A percentile compares a stretch with the other conserved stretches of the same genome.
These are phyloP conservation scores for Phytophthora citrophthora DNA, from an alignment of 352 stramenopile genomes.

Conservation along the genomic window DNA sequence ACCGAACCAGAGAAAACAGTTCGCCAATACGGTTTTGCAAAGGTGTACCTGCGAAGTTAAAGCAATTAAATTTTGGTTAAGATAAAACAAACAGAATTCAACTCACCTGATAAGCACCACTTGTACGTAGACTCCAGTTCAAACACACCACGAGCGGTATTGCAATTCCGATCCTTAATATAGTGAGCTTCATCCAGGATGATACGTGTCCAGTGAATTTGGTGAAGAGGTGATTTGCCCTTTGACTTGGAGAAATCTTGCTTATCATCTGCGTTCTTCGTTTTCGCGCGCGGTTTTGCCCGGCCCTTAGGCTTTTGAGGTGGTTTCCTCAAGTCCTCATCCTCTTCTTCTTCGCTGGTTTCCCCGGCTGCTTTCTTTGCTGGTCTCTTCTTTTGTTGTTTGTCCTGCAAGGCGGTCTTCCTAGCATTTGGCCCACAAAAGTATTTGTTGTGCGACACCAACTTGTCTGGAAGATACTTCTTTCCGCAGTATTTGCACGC, in stretches of 20 bases:
- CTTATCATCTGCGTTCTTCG: constrained; percentile 40
- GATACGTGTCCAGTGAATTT: constrained; percentile 97
- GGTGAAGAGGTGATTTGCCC: constrained; percentile 88
- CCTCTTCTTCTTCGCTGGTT: constrained; percentile 65
- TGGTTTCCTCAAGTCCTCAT: constrained; percentile 67
- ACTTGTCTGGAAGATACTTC: constrained; percentile 93
- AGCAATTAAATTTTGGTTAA: background rate
- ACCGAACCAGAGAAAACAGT: constrained; percentile 98
- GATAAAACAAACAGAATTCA: background rate
- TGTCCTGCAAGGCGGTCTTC: constrained; percentile 93
- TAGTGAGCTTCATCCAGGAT: constrained; percentile 97
- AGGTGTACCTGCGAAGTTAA: constrained; percentile 72
- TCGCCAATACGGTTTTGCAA: constrained; percentile 95
- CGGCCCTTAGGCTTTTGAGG: constrained; percentile 41
- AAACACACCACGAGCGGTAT: constrained; percentile 97
- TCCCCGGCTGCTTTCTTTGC: constrained; percentile 72
- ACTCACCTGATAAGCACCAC: constrained; percentile 97
- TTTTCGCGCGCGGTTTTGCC: constrained; percentile 38
- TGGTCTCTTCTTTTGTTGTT: constrained; percentile 71
- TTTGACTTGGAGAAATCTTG: constrained; percentile 36
- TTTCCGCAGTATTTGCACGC: constrained; percentile 96
- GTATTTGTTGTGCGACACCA: constrained; percentile 96
- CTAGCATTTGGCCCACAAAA: constrained; percentile 98
- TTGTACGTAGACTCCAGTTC: constrained; percentile 96
- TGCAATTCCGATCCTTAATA: constrained; percentile 94